phyloP scores from a whole-genome alignment of 768 basidiomycete species.

The Leucosporidium scottii region DNA sequence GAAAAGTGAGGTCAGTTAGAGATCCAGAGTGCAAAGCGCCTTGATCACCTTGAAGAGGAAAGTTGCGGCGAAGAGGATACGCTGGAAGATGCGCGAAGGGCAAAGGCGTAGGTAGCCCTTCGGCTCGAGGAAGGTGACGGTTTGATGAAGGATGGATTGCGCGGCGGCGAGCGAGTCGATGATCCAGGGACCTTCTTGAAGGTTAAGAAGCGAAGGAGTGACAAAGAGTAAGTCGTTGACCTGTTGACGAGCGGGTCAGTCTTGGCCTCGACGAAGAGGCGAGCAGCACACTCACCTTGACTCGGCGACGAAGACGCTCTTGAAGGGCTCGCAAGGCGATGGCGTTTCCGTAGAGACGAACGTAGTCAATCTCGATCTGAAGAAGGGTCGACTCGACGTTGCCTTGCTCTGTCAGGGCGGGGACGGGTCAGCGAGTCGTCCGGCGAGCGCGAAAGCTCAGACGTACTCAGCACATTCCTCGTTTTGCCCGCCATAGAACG shows the following conservation, averaged over 20 bases:
- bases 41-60: conserved; percentile 27
- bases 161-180: conserved; percentile 29
- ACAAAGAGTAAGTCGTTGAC: conserved; percentile 11
- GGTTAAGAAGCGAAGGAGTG: conserved; percentile 28
- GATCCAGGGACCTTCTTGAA: conserved; percentile 30
- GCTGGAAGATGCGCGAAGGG: conserved; percentile 25
- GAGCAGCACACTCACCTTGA: conserved; percentile 11
- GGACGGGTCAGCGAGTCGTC: too few relatives aligned
- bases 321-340: conserved; percentile 27
- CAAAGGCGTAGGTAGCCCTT: conserved; percentile 24
- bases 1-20: too few relatives aligned
- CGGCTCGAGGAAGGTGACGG: conserved; percentile 24
- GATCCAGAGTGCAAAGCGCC: too few relatives aligned
- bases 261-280: background rate
- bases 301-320: conserved; percentile 13
- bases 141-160: conserved; percentile 29
- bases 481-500: conserved; percentile 24
- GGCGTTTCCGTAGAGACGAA: conserved; percentile 25
- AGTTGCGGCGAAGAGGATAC: conserved; percentile 28
- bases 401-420: conserved; percentile 14
- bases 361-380: conserved; percentile 29
- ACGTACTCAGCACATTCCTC: conserved; percentile 19
- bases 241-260: background rate
- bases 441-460: background rate
- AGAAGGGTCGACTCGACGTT: conserved; percentile 29